Base-by-base conservation (phyloP, 2,329 filamentous ascomycete genomes). In the Trichoderma atrobrunneum region DNA sequence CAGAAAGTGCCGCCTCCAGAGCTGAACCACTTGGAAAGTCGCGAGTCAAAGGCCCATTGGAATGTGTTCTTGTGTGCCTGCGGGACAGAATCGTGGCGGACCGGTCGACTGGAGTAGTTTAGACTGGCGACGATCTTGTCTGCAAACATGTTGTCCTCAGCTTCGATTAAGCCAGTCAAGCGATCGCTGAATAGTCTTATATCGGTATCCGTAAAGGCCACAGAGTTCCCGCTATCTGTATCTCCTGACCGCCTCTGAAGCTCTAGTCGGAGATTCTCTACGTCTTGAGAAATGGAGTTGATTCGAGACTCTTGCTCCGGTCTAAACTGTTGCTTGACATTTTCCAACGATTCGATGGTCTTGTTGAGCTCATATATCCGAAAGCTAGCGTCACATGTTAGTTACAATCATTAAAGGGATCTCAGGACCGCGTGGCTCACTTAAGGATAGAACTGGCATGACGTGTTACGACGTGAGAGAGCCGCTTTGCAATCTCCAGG, bases 381-480 rank as follows among this genome's bases (percentile, higher is more conserved):
- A 4, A 21, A 21, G 10, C 43, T 48, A 18, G 3, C 18, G 4
- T 21, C 6, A n/a, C 0, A 11, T 10, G 18, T 48, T 10, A 48
- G 8, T 21, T 1, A 10, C 0, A 2, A n/a, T 16, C 1, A 11
- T 18, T 1, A 18, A 18, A 3, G 3, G 36, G 1, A 43, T 3
- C 8, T 21, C 4, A 21, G 10, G 43, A 6, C 5, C 5, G 43
- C 2, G 43, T 21, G 1, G 2, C n/a, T 48, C 10, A 21, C 43
- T 3, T 21, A 0, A 51, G n/a, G 7, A 51, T 51, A 0, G 43
- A 51, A 11, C 43, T 11, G n/a, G 43, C 8, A 51, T 51, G n/a
- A 21, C 43, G n/a, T n/a, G 43, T 21, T 21, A 51, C 1, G 0
- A 6, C n/a, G 43, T 51, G 43, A 12, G 43, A 51, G 0, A 51